These are phyloP conservation scores for Rhizopus microsporus DNA, from an alignment of 371 early-diverging fungal species.

Conservation along the genomic window DNA sequence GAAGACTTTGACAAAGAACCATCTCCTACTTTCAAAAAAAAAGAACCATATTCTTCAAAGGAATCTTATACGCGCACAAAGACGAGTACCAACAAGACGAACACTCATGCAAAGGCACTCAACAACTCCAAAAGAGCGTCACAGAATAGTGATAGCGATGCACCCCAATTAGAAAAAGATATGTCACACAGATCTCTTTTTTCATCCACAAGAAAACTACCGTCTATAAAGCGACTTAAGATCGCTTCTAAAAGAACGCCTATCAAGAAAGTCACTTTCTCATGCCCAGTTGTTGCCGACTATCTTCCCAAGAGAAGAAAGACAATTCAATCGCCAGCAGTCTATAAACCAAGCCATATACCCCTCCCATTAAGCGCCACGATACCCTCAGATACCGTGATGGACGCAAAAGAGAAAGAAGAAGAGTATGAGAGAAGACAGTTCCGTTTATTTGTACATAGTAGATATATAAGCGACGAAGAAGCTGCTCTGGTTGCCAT, in stretches of 20 bases:
- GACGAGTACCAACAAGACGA: too few relatives aligned
- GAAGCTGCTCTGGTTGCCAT: slow-evolving; percentile 31
- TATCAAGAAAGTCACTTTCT: slow-evolving; percentile 1
- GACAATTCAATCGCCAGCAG: background rate
- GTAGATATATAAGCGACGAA: slow-evolving; percentile 36
- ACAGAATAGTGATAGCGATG: too few relatives aligned
- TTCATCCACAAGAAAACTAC: background rate
- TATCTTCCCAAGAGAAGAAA: background rate
- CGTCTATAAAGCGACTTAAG: background rate
- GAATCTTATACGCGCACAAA: too few relatives aligned
- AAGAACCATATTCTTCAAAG: too few relatives aligned
- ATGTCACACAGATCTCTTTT: background rate
- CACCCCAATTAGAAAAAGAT: too few relatives aligned
- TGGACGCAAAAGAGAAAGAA: slow-evolving; percentile 26
- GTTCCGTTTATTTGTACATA: slow-evolving; percentile 39
- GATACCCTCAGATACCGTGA: slow-evolving; percentile 4
- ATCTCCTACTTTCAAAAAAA: too few relatives aligned
- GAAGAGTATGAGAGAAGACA: slow-evolving; percentile 42
- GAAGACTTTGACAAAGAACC: too few relatives aligned
- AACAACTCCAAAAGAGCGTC: too few relatives aligned
- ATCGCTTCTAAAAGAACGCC: background rate
- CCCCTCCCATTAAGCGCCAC: slow-evolving; percentile 8
- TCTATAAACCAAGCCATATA: slow-evolving; percentile 2
- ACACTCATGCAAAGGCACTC: too few relatives aligned
- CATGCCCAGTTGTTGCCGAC: background rate